phyloP scores from a whole-genome alignment of 2,329 filamentous ascomycete genomes.

The Phialocephala sp. region DNA sequence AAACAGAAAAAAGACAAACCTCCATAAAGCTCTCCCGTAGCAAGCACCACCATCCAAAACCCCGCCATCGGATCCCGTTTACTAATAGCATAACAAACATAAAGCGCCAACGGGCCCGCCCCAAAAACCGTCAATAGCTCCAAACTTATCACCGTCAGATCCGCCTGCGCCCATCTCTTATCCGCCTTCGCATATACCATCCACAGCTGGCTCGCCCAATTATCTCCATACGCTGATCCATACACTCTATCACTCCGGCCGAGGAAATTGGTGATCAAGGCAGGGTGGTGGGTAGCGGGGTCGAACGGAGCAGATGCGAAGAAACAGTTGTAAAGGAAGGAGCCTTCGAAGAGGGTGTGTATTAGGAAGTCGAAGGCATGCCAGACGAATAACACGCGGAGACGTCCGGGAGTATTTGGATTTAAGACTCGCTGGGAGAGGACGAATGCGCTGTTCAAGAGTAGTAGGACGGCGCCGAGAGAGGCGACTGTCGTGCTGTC shows the following conservation, averaged over 20 bases:
- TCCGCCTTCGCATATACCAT: conserved; percentile 73
- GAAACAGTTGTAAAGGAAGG: conserved; percentile 94
- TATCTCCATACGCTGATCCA: conserved; percentile 59
- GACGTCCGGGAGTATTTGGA: conserved; percentile 50
- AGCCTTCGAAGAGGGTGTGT: conserved; percentile 89
- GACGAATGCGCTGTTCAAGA: conserved; percentile 56
- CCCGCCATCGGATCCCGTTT: conserved; percentile 59
- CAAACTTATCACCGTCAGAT: conserved; percentile 66
- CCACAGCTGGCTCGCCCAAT: conserved; percentile 65
- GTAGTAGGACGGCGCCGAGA: conserved; percentile 59
- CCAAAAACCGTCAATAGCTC: conserved; percentile 70
- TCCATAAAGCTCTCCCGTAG: conserved; percentile 70
- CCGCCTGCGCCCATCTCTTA: conserved; percentile 65
- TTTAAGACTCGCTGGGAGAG: conserved; percentile 52
- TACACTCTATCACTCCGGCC: conserved; percentile 56
- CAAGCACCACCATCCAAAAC: conserved; percentile 68
- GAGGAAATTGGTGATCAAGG: conserved; percentile 52
- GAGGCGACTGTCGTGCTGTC: conserved; percentile 65
- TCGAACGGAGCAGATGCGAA: conserved; percentile 62
- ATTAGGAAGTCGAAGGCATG: conserved; percentile 95
- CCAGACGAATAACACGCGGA: conserved; percentile 88
- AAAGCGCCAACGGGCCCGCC: conserved; percentile 63
- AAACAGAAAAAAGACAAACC: conserved; percentile 47
- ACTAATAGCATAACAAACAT: conserved; percentile 65
- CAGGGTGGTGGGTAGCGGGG: conserved; percentile 46